phyloP scores from a whole-genome alignment of 2,329 filamentous ascomycete genomes.

The Colletotrichum abscissum region DNA sequence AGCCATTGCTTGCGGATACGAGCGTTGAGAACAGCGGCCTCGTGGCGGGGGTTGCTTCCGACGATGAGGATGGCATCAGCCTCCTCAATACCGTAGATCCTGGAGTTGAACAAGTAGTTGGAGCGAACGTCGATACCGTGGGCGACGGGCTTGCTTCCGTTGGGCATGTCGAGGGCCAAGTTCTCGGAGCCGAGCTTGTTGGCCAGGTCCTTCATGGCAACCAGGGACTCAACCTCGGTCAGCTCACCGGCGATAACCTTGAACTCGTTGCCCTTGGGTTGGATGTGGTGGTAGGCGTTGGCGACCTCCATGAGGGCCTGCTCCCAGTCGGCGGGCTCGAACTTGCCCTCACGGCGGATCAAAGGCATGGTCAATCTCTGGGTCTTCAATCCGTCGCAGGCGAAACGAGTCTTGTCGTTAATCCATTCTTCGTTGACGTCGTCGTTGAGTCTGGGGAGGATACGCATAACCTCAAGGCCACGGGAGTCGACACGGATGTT shows the following conservation, averaged over 20 bases:
- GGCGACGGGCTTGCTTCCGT: constrained; percentile 83
- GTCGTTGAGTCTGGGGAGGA: constrained; percentile 93
- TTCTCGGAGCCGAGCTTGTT: constrained; percentile 98
- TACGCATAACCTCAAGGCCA: constrained; percentile 95
- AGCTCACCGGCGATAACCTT: constrained; percentile 94
- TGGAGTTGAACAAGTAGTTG: constrained; percentile 97
- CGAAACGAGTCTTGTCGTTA: constrained; percentile 97
- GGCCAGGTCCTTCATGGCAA: constrained; percentile 96
- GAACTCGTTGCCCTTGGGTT: constrained; percentile 92
- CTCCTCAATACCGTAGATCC: constrained; percentile 92
- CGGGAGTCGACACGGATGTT: constrained; percentile 95
- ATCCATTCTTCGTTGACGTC: constrained; percentile 99
- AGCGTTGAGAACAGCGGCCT: constrained; percentile 94
- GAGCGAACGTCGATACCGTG: constrained; percentile 94
- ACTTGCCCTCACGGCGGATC: constrained; percentile 88
- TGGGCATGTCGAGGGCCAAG: constrained; percentile 89
- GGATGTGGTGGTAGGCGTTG: constrained; percentile 80
- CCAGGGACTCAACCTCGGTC: constrained; percentile 90
- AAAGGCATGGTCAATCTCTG: constrained; percentile 94
- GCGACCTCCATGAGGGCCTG: constrained; percentile 91
- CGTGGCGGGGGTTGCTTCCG: constrained; percentile 94
- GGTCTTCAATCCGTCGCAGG: constrained; percentile 95
- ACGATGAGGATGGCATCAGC: constrained; percentile 92
- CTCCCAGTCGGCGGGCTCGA: constrained; percentile 94
- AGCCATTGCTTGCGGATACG: constrained; percentile 99